Evolutionary conservation across 2,329 filamentous ascomycete genomes (phyloP).

Genomic region (Tolypocladium nubicola): DNA sequence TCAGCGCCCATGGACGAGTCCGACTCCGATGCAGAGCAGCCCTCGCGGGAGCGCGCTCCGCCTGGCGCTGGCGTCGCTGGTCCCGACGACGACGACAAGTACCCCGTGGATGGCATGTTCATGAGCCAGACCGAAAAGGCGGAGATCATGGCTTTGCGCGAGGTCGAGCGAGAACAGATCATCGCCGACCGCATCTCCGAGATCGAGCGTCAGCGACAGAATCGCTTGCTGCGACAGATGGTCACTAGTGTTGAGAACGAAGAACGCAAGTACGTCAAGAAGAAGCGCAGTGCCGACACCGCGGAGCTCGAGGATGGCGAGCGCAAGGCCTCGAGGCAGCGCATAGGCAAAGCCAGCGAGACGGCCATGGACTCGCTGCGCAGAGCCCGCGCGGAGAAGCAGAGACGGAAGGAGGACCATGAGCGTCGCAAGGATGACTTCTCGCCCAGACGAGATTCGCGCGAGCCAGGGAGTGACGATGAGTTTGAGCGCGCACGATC

Average conservation of each 20-base stretch:
- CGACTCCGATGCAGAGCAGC: slow-evolving; percentile 47
- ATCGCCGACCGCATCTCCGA: slow-evolving; percentile 79
- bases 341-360: slow-evolving; percentile 38
- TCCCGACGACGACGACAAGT: slow-evolving; percentile 53
- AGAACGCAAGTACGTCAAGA: slow-evolving; percentile 41
- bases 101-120: slow-evolving; percentile 84
- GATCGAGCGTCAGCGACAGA: slow-evolving; percentile 72
- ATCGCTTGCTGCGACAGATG: slow-evolving; percentile 69
- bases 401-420: slow-evolving; percentile 37
- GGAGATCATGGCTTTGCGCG: slow-evolving; percentile 74
- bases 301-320: slow-evolving; percentile 68
- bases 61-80: slow-evolving; percentile 29
- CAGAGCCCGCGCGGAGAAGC: slow-evolving; percentile 52
- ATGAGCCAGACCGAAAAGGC: slow-evolving; percentile 62
- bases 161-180: slow-evolving; percentile 84
- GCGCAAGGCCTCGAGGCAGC: slow-evolving; percentile 63
- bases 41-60: slow-evolving; percentile 29
- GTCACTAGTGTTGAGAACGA: slow-evolving; percentile 56
- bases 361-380: slow-evolving; percentile 63
- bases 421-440: slow-evolving; percentile 48
- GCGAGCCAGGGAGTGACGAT: slow-evolving; percentile 63
- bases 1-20: slow-evolving; percentile 89
- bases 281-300: slow-evolving; percentile 68
- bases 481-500: slow-evolving; percentile 58
- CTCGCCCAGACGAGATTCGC: slow-evolving; percentile 19